Conservation (phyloP, 176 grass and related monocot genomes). For the Carex scoparia region DNA sequence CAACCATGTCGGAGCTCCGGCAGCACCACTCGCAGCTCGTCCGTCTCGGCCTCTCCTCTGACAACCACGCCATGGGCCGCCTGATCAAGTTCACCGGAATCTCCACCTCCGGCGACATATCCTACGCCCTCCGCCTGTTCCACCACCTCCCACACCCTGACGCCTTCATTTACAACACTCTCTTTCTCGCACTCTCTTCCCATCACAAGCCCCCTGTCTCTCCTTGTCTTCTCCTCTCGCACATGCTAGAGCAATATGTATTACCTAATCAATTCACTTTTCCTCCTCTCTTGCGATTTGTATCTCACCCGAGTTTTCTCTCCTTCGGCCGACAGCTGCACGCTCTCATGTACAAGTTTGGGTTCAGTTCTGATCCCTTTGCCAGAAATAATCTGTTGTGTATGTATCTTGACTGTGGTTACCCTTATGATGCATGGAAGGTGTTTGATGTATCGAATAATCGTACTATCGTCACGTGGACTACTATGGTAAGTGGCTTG, state of each 20-base stretch:
- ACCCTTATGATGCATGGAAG: constrained; percentile 35
- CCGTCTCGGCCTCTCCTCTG: constrained; percentile 48
- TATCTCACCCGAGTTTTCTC: constrained; percentile 15
- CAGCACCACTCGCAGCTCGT: constrained; percentile 58
- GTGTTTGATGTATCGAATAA: constrained; percentile 18
- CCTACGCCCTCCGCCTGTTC: constrained; percentile 52
- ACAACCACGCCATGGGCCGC: constrained; percentile 33
- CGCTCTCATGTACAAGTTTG: constrained; percentile 63
- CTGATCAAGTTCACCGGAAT: constrained; percentile 57
- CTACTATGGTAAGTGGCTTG: constrained; percentile 66
- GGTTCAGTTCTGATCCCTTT: constrained; percentile 44
- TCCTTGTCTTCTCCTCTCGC: background rate
- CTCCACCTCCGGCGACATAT: constrained; percentile 33
- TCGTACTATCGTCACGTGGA: constrained; percentile 62
- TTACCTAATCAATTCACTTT: constrained; percentile 51
- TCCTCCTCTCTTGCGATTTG: constrained; percentile 42
- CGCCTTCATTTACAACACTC: constrained; percentile 59
- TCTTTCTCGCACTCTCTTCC: constrained; percentile 45
- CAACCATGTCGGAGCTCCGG: constrained; percentile 47
- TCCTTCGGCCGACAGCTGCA: constrained; percentile 52
- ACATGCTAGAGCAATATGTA: constrained; percentile 13
- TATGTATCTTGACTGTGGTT: constrained; percentile 46
- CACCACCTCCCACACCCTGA: constrained; percentile 53
- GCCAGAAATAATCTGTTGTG: constrained; percentile 60
- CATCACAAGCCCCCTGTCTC: constrained; percentile 16